Evolutionary conservation across 2,329 filamentous ascomycete genomes (phyloP).

Genomic region (Colletotrichum sublineola): DNA sequence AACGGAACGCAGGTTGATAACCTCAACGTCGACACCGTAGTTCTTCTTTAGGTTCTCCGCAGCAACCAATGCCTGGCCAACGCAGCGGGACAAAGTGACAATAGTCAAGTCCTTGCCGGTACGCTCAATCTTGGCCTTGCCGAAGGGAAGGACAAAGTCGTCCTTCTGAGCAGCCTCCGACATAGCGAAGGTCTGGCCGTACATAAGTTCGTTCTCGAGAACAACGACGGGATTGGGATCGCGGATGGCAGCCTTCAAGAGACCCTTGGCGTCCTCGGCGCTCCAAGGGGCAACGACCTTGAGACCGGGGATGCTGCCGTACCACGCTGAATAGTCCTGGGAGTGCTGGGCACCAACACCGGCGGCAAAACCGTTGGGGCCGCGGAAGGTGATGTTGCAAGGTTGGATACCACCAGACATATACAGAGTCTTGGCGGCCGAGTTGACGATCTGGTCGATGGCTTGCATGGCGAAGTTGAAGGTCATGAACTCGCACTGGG

Average conservation of each 20-base stretch:
- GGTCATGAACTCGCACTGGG: conserved; percentile 98
- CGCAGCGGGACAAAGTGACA: conserved; percentile 93
- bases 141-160: conserved; percentile 97
- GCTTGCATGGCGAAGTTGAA: conserved; percentile 99
- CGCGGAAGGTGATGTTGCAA: conserved; percentile 99
- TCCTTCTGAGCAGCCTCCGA: conserved; percentile 95
- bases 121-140: conserved; percentile 99
- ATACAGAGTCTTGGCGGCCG: conserved; percentile 98
- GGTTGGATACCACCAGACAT: conserved; percentile 99
- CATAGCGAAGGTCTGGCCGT: conserved; percentile 96
- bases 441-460: conserved; percentile 99
- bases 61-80: conserved; percentile 89
- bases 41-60: conserved; percentile 95
- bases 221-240: conserved; percentile 98
- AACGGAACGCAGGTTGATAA: conserved; percentile 97
- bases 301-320: conserved; percentile 95
- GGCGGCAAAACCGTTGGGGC: conserved; percentile 96
- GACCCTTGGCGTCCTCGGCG: conserved; percentile 97
- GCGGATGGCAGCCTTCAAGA: conserved; percentile 96
- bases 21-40: conserved; percentile 95
- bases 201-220: conserved; percentile 90
- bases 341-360: conserved; percentile 98
- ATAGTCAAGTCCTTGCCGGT: conserved; percentile 96
- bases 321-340: conserved; percentile 99
- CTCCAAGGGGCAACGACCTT: conserved; percentile 98